phyloP scores from a whole-genome alignment of 129 eudicot genomes.

The Ambrosia artemisiifolia region DNA sequence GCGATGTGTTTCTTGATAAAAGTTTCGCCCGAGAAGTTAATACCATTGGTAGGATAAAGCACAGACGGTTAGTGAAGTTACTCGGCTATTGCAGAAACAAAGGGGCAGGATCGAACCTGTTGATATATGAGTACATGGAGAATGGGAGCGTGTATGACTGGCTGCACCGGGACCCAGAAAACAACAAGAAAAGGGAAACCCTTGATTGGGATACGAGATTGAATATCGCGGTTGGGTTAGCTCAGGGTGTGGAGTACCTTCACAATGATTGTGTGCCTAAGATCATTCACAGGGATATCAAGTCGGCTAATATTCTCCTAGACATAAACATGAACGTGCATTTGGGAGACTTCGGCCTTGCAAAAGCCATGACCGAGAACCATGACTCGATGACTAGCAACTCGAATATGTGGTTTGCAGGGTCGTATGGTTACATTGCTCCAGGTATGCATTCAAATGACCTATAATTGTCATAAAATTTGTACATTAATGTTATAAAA shows the following conservation, averaged over 20 bases:
- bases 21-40: slow-evolving; percentile 91
- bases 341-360: slow-evolving; percentile 97
- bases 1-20: slow-evolving; percentile 64
- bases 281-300: slow-evolving; percentile 89
- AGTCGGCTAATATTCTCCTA: slow-evolving; percentile 73
- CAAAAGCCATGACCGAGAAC: slow-evolving; percentile 56
- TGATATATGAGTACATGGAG: slow-evolving; percentile 94
- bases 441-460: slow-evolving; percentile 56
- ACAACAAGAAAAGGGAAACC: slow-evolving; percentile 48
- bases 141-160: slow-evolving; percentile 92
- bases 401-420: slow-evolving; percentile 78
- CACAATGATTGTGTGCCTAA: slow-evolving; percentile 94
- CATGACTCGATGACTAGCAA: slow-evolving; percentile 60
- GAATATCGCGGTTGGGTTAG: slow-evolving; percentile 80
- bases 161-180: slow-evolving; percentile 53
- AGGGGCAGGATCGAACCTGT: slow-evolving; percentile 63
- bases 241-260: slow-evolving; percentile 90
- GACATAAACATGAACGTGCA: slow-evolving; percentile 83
- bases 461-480: neutral
- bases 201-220: slow-evolving; percentile 80
- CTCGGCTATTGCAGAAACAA: slow-evolving; percentile 71
- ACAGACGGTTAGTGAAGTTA: slow-evolving; percentile 82
- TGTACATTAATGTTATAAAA: neutral
- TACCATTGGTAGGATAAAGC: slow-evolving; percentile 83
- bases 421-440: slow-evolving; percentile 95